These are phyloP conservation scores for Solanum hybrid DNA, from an alignment of 305 asterid genomes.

Conservation along the genomic window DNA sequence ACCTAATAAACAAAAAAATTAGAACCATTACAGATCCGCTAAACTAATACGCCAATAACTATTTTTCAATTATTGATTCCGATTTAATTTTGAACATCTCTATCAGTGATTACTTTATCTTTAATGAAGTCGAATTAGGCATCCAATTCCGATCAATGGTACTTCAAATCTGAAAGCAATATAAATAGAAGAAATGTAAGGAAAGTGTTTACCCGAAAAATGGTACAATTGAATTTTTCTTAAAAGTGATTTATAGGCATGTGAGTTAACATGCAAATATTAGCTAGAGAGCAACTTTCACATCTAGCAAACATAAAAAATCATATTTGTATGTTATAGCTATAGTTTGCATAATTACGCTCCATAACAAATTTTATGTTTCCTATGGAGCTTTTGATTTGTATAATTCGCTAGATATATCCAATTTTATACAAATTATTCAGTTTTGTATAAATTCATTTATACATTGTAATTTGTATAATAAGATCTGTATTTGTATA, in stretches of 20 bases:
- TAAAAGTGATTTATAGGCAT: not conserved
- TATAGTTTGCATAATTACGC: no score
- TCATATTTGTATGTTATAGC: no score
- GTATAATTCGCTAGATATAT: no score
- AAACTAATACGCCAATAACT: not conserved
- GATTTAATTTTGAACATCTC: not conserved
- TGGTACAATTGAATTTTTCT: not conserved
- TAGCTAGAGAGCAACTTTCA: not conserved
- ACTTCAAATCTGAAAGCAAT: not conserved
- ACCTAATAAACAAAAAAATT: not conserved
- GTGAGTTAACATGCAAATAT: not conserved
- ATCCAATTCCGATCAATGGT: not conserved
- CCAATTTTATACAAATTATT: no score
- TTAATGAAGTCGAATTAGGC: not conserved
- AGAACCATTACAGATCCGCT: no score
- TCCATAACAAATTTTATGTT: no score
- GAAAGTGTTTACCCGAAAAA: not conserved
- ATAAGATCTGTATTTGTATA: no score
- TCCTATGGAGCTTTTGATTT: no score
- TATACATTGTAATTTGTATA: no score
- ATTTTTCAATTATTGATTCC: no score
- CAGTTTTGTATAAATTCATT: no score
- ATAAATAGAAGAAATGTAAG: not conserved
- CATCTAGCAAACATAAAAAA: no score
- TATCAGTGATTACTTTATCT: not conserved